A percentile compares a stretch with the other conserved stretches of the same genome.
These are phyloP conservation scores for Fusarium denticulatum DNA, from an alignment of 2,329 filamentous ascomycete genomes.

Conservation along the genomic window DNA sequence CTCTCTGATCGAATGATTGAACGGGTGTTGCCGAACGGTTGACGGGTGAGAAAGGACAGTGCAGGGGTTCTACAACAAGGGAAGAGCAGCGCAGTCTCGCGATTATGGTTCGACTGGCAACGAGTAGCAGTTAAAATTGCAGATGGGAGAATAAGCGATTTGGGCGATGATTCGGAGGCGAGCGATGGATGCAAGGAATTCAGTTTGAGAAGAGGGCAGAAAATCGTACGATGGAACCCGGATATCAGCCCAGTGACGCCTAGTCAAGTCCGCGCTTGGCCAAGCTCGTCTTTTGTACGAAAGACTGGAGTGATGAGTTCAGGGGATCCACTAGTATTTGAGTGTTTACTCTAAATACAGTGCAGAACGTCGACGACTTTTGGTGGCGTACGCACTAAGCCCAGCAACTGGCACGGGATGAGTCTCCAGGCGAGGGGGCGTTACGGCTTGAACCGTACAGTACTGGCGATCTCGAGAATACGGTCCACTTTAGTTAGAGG, in stretches of 20 bases:
- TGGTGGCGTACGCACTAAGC: neutral
- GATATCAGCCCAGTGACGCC: conserved; percentile 45
- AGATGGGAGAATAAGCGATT: conserved; percentile 32
- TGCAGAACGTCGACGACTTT: neutral
- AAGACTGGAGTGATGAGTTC: conserved; percentile 12
- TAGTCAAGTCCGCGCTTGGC: conserved; percentile 37
- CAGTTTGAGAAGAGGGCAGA: conserved; percentile 40
- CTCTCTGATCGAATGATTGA: conserved; percentile 41
- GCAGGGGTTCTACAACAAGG: conserved; percentile 36
- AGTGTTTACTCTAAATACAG: conserved; percentile 25
- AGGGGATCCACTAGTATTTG: conserved; percentile 27
- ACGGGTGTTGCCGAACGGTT: conserved; percentile 43
- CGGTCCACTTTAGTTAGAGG: neutral
- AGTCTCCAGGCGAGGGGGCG: conserved; percentile 1
- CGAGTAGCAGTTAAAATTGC: conserved; percentile 32
- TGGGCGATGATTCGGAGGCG: conserved; percentile 34
- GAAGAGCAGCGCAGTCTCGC: conserved; percentile 28
- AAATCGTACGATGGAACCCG: conserved; percentile 48
- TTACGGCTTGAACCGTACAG: conserved; percentile 3
- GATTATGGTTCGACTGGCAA: conserved; percentile 43
- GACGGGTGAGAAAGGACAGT: conserved; percentile 24
- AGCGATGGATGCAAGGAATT: conserved; percentile 44
- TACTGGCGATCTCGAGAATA: neutral
- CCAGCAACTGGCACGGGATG: neutral
- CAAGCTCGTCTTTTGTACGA: conserved; percentile 28